Percentiles rank a stretch among this genome's conserved stretches.
Conservation (phyloP, 1,284 basidiomycete species). For the Cutaneotrichosporon daszewskae region DNA sequence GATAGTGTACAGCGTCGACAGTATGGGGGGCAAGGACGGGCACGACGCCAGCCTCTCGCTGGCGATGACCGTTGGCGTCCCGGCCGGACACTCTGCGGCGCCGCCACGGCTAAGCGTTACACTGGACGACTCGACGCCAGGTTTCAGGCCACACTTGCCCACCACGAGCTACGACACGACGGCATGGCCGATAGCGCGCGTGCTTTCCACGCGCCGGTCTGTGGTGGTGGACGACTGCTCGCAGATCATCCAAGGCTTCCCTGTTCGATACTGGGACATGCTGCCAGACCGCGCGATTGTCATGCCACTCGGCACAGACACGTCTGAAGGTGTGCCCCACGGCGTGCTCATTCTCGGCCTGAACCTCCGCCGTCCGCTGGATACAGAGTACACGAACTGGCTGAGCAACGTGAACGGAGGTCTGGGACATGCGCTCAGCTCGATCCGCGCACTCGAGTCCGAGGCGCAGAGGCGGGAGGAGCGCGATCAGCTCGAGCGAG, state of each 20-base stretch:
- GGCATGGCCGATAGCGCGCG: slow-evolving; percentile 38
- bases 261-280: slow-evolving; percentile 40
- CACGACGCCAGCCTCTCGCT: slow-evolving; percentile 12
- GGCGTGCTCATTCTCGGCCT: slow-evolving; percentile 48
- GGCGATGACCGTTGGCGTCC: slow-evolving; percentile 24
- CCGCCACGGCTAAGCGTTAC: slow-evolving; percentile 1
- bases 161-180: not conserved
- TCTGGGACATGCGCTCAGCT: slow-evolving; percentile 28
- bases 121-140: not conserved
- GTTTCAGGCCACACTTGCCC: not conserved
- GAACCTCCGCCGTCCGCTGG: slow-evolving; percentile 37
- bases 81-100: slow-evolving; percentile 21
- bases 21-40: not conserved
- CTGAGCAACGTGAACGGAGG: slow-evolving; percentile 32
- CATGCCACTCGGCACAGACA: slow-evolving; percentile 4
- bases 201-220: slow-evolving; percentile 30
- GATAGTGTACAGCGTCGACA: slow-evolving; percentile 29
- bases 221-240: slow-evolving; percentile 41
- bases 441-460: slow-evolving; percentile 39
- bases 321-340: slow-evolving; percentile 22
- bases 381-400: slow-evolving; percentile 39
- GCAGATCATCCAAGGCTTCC: slow-evolving; percentile 29
- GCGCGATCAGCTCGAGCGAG: slow-evolving; percentile 45
- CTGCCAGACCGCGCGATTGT: slow-evolving; percentile 22
- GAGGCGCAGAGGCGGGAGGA: slow-evolving; percentile 36